Evolutionary conservation across 495 filamentous ascomycete genomes (phyloP).

Genomic region (Neurospora cerealis): DNA sequence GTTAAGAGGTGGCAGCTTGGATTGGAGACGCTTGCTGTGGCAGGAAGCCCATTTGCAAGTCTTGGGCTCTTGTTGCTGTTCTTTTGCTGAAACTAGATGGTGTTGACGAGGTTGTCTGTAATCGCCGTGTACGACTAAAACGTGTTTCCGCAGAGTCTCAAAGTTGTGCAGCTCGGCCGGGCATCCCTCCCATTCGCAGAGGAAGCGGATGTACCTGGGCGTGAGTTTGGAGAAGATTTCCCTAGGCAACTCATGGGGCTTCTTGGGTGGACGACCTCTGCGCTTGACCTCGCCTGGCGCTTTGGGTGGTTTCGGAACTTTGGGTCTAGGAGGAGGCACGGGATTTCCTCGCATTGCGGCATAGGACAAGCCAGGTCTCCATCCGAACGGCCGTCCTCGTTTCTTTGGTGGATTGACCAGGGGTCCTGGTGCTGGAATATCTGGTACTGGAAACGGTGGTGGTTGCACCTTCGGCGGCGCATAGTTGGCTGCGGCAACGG

Average conservation of each 20-base stretch:
- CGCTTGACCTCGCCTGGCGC: conserved; percentile 9
- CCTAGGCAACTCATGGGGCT: conserved; percentile 11
- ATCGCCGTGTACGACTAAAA: conserved; percentile 44
- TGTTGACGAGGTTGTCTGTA: background rate
- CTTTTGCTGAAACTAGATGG: background rate
- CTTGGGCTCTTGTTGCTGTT: conserved; percentile 5
- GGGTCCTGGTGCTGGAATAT: background rate
- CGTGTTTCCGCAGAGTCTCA: conserved; percentile 56
- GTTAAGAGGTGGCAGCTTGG: background rate
- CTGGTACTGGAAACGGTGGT: background rate
- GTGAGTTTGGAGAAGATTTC: conserved; percentile 15
- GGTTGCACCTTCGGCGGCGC: background rate
- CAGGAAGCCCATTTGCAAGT: conserved; percentile 3
- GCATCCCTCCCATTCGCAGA: conserved; percentile 40
- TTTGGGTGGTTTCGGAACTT: conserved; percentile 10
- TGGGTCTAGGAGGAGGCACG: conserved; percentile 1
- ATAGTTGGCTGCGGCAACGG: background rate
- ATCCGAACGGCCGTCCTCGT: conserved; percentile 22
- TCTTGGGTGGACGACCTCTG: conserved; percentile 11
- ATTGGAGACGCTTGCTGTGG: conserved; percentile 13
- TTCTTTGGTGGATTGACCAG: conserved; percentile 10
- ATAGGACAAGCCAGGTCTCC: conserved; percentile 17
- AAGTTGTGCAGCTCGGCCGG: conserved; percentile 65
- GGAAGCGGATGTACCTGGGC: conserved; percentile 20
- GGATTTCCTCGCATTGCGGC: background rate